These are phyloP conservation scores for Albugo candida DNA, from an alignment of 352 stramenopile species.

Conservation along the genomic window DNA sequence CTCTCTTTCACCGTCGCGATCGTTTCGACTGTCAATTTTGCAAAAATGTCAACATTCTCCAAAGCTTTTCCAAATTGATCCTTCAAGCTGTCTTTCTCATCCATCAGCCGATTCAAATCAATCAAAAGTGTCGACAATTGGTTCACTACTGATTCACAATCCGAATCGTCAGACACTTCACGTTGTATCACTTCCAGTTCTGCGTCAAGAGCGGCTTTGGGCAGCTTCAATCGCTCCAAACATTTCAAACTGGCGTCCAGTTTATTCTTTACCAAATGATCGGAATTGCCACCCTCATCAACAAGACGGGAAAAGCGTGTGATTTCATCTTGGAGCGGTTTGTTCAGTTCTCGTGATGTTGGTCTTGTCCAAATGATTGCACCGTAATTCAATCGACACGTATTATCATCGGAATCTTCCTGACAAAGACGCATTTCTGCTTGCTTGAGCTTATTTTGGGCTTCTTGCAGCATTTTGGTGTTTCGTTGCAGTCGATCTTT, in stretches of 20 bases:
- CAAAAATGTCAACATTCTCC: constrained; percentile 39
- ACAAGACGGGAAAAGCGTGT: constrained; percentile 59
- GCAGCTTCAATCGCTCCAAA: constrained; percentile 19
- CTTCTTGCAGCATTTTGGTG: constrained; percentile 21
- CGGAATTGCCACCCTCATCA: constrained; percentile 44
- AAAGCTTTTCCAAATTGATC: constrained; percentile 25
- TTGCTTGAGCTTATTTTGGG: constrained; percentile 31
- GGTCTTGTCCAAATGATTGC: constrained; percentile 28
- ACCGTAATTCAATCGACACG: constrained; percentile 47
- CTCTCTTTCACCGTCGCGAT: constrained; percentile 10
- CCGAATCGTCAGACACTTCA: constrained; percentile 16
- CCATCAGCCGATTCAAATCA: constrained; percentile 23
- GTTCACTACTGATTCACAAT: constrained; percentile 29
- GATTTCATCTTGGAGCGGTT: constrained; percentile 37
- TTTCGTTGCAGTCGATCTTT: constrained; percentile 33
- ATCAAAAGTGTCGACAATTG: constrained; percentile 27
- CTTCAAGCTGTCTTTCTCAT: constrained; percentile 41
- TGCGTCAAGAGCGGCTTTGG: constrained; percentile 32
- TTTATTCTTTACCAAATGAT: constrained; percentile 37
- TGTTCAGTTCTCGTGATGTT: constrained; percentile 26
- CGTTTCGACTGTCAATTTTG: constrained; percentile 18
- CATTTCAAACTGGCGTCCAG: constrained; percentile 15
- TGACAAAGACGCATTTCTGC: constrained; percentile 29
- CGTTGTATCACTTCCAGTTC: constrained; percentile 25
- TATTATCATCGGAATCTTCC: constrained; percentile 48